Evolutionary conservation across 257 asterid genomes (phyloP), one percentile per base, ranked within the genome.

Genomic region (Jasminum sambac): DNA sequence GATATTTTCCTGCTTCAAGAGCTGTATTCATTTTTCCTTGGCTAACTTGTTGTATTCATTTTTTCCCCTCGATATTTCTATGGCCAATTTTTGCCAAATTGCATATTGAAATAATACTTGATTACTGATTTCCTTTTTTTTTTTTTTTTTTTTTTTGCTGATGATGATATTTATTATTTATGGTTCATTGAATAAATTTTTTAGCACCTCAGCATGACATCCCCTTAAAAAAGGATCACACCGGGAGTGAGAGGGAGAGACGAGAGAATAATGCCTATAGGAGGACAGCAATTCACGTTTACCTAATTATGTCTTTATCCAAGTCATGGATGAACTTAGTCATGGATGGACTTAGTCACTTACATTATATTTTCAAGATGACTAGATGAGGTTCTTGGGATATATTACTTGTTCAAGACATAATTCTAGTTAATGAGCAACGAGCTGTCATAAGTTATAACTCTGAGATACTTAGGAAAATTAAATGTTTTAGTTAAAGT

Each of bases 11-110:
- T 34, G n/a, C 42, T 48, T 7, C 41, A 11, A 23, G 34, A 57
- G 44, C 23, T 58, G 26, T 68, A 70, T 17, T 73, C 64, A 66
- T 17, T 70, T 66, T 66, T 37, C 67, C 67, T 63, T 36, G 58
- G 21, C 14, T 19, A 50, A 66, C 25, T 42, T 39, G 16, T 42
- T 78, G 21, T 25, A 12, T 14, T 60, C 36, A 38, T 43, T 26
- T 42, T 46, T 48, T 38, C 34, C 19, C 30, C 34, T 61, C 6
- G 8, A 16, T n/a, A 10, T 5, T 26, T 26, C 71, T 2, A 17
- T 52, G 34, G 46, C 3, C 13, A 42, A 71, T 37, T 37, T 37
- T 38, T 64, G 50, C 40, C 36, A 68, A 41, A 24, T 65, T 38
- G 38, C 44, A 30, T 30, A 36, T 38, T 68, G 13, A 11, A 36